phyloP scores from a whole-genome alignment of 148 eudicot species.

The Cornus suecica region DNA sequence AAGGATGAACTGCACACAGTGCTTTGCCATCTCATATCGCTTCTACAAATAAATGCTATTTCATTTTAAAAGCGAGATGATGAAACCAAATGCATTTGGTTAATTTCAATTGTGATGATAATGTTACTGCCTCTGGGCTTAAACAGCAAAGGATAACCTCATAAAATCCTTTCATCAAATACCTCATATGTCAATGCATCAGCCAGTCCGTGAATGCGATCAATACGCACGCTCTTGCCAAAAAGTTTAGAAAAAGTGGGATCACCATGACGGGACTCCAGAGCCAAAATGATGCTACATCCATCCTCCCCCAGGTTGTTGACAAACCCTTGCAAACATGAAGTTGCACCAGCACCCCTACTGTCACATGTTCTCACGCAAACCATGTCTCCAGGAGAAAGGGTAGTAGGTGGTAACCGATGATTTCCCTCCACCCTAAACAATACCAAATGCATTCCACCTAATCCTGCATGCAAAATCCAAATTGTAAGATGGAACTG shows the following conservation, averaged over 20 bases:
- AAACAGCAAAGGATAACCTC: neutral
- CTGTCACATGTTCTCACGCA: slow-evolving; percentile 82
- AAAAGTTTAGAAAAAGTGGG: slow-evolving; percentile 84
- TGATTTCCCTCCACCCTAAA: slow-evolving; percentile 78
- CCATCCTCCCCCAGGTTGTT: slow-evolving; percentile 86
- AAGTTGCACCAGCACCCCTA: slow-evolving; percentile 73
- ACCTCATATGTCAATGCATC: slow-evolving; percentile 91
- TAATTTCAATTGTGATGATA: neutral
- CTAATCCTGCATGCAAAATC: slow-evolving; percentile 56
- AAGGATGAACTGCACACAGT: neutral
- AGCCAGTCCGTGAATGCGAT: slow-evolving; percentile 86
- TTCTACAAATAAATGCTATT: neutral
- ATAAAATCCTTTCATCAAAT: slow-evolving; percentile 6
- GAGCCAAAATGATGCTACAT: slow-evolving; percentile 70
- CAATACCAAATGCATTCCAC: slow-evolving; percentile 83
- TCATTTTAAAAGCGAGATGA: neutral
- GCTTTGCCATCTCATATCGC: neutral
- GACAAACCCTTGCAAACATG: slow-evolving; percentile 83
- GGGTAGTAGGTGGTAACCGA: slow-evolving; percentile 73
- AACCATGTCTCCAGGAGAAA: slow-evolving; percentile 91
- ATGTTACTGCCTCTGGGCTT: neutral
- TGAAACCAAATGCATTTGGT: neutral
- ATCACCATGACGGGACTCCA: slow-evolving; percentile 84
- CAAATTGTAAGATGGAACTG: neutral
- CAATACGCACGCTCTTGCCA: slow-evolving; percentile 80